A percentile compares a stretch with the other conserved stretches of the same genome.
These are phyloP conservation scores for Tetrahymena thermophila DNA, from an alignment of 73 alveolate genomes.

Conservation along the genomic window DNA sequence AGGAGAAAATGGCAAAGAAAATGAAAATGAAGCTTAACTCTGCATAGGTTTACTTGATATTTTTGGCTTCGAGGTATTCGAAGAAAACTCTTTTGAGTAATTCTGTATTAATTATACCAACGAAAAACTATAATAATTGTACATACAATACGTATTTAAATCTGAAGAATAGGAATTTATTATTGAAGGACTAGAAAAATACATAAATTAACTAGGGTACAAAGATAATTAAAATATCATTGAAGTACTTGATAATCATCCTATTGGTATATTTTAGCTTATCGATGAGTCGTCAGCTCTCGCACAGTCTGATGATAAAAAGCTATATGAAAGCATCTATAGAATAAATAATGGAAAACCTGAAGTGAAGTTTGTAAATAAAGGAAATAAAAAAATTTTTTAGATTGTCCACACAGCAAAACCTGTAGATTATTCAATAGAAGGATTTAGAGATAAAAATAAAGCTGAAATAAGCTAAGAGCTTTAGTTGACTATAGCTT, in stretches of 20 bases:
- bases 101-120: slow-evolving; percentile 85
- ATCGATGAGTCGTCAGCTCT: neutral
- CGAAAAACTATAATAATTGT: slow-evolving; percentile 85
- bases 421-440: slow-evolving; percentile 70
- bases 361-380: neutral
- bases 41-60: slow-evolving; percentile 81
- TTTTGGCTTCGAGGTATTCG: slow-evolving; percentile 90
- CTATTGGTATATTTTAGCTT: neutral
- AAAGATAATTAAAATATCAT: neutral
- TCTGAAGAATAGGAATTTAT: slow-evolving; percentile 47
- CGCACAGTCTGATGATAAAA: neutral
- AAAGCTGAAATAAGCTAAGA: slow-evolving; percentile 69
- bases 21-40: neutral
- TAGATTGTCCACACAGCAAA: slow-evolving; percentile 78
- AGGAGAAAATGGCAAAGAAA: neutral
- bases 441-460: slow-evolving; percentile 83
- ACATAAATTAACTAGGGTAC: neutral
- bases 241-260: neutral
- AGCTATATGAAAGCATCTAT: neutral
- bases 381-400: slow-evolving; percentile 6
- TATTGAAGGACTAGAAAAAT: neutral
- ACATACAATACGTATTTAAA: slow-evolving; percentile 73
- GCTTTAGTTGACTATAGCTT: neutral
- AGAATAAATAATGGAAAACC: neutral
- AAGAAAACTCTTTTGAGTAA: slow-evolving; percentile 83